A percentile compares a stretch with the other conserved stretches of the same genome.
phyloP scores from a whole-genome alignment of 257 asterid species.

The Eustoma russellianum region DNA sequence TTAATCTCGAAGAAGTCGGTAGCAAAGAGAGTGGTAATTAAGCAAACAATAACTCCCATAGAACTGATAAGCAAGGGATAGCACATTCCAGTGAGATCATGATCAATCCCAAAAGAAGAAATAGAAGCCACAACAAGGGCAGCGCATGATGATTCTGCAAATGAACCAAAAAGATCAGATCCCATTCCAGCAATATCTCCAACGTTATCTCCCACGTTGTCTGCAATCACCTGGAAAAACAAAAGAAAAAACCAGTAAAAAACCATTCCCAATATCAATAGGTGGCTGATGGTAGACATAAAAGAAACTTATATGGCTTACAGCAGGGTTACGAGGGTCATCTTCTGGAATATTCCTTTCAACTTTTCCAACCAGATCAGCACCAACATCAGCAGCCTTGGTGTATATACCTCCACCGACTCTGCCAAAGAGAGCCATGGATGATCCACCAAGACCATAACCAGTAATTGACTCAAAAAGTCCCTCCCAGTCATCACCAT shows the following conservation, averaged over 20 bases:
- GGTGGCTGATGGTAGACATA: neutral
- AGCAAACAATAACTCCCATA: slow-evolving; percentile 76
- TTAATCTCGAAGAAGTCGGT: slow-evolving; percentile 35
- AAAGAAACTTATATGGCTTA: slow-evolving; percentile 11
- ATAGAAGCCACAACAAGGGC: slow-evolving; percentile 47
- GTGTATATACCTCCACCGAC: slow-evolving; percentile 96
- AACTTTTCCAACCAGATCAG: slow-evolving; percentile 48
- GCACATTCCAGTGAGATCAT: slow-evolving; percentile 76
- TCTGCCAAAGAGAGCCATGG: slow-evolving; percentile 92
- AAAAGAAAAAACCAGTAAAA: neutral
- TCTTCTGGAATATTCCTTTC: slow-evolving; percentile 52
- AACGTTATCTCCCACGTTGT: slow-evolving; percentile 89
- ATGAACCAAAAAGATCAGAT: slow-evolving; percentile 46
- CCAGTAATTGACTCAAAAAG: slow-evolving; percentile 87
- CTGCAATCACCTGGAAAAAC: slow-evolving; percentile 77
- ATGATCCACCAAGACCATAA: slow-evolving; percentile 91
- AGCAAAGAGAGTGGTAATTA: slow-evolving; percentile 66
- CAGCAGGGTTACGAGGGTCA: slow-evolving; percentile 48
- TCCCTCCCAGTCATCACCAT: slow-evolving; percentile 91
- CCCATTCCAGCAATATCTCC: slow-evolving; percentile 96
- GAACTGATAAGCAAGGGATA: slow-evolving; percentile 78
- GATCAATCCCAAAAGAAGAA: slow-evolving; percentile 46
- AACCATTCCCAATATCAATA: neutral
- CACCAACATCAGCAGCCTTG: slow-evolving; percentile 54
- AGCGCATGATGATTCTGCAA: slow-evolving; percentile 45